Evolutionary conservation across 148 eudicot genomes (phyloP).

Genomic region (Rhododendron ferrugineum): DNA sequence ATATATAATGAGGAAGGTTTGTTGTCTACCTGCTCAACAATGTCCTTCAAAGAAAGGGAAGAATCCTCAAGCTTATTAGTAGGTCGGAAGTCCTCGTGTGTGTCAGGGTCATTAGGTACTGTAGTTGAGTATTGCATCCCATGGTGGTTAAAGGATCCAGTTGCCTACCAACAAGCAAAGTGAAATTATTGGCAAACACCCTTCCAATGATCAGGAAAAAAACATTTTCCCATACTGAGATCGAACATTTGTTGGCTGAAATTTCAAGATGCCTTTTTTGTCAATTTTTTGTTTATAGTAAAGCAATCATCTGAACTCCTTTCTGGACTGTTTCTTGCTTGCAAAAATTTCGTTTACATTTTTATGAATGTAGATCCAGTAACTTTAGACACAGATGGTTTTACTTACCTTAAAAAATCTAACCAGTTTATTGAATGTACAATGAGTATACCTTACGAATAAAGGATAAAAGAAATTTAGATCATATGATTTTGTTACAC

Average conservation of each 20-base stretch:
- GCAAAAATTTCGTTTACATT: background rate
- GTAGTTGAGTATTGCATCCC: conserved; percentile 57
- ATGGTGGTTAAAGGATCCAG: conserved; percentile 37
- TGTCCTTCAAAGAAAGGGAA: conserved; percentile 45
- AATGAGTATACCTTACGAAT: background rate
- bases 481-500: background rate
- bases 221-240: background rate
- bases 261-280: background rate
- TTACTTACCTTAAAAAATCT: background rate
- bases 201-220: background rate
- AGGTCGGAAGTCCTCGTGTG: conserved; percentile 90
- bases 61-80: conserved; percentile 60
- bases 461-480: background rate
- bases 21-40: conserved; percentile 75
- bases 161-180: conserved; percentile 36
- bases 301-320: background rate
- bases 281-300: background rate
- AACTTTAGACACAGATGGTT: background rate
- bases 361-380: background rate
- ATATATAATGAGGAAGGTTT: background rate
- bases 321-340: background rate
- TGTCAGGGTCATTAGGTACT: conserved; percentile 68
- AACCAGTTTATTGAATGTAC: background rate
- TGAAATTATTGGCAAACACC: background rate
- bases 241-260: background rate